Percentiles rank a stretch among this genome's conserved stretches.
Conservation (phyloP, 2,329 filamentous ascomycete species). For the Fusarium concolor region DNA sequence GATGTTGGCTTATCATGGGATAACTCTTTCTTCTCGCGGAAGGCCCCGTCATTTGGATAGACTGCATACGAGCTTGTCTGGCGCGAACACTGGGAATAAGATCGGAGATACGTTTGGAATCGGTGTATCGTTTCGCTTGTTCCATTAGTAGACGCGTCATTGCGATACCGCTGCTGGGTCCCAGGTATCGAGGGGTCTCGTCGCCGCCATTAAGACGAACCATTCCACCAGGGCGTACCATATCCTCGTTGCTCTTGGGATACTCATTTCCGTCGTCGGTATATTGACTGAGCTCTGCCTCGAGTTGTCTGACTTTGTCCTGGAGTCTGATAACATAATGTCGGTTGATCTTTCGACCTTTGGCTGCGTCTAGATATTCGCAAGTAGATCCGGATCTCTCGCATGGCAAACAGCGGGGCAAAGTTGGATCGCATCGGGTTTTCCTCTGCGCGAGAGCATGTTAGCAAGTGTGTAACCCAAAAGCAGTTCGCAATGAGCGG, state of each 20-base stretch:
- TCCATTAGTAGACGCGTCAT: conserved; percentile 97
- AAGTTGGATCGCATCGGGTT: conserved; percentile 92
- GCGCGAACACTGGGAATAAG: conserved; percentile 81
- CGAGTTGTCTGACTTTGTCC: conserved; percentile 83
- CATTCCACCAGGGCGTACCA: conserved; percentile 86
- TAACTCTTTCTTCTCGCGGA: conserved; percentile 84
- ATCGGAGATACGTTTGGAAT: conserved; percentile 90
- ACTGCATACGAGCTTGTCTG: conserved; percentile 69
- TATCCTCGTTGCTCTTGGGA: conserved; percentile 80
- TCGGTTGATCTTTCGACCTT: conserved; percentile 86
- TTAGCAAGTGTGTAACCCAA: conserved; percentile 25
- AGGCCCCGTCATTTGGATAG: conserved; percentile 61
- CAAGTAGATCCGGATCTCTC: conserved; percentile 91
- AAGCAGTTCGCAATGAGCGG: conserved; percentile 14
- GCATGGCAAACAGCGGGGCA: conserved; percentile 92
- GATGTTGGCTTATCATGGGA: conserved; percentile 86
- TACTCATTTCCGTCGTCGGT: conserved; percentile 80
- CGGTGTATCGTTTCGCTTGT: conserved; percentile 92
- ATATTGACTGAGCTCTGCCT: conserved; percentile 82
- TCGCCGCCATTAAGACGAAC: conserved; percentile 87
- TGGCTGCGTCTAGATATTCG: conserved; percentile 94
- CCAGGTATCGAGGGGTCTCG: conserved; percentile 88
- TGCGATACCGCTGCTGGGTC: conserved; percentile 93
- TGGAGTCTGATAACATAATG: conserved; percentile 94
- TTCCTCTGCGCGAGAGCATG: conserved; percentile 73